Conservation (phyloP, 1,284 basidiomycete genomes). For the Paramarasmius palmivorus region DNA sequence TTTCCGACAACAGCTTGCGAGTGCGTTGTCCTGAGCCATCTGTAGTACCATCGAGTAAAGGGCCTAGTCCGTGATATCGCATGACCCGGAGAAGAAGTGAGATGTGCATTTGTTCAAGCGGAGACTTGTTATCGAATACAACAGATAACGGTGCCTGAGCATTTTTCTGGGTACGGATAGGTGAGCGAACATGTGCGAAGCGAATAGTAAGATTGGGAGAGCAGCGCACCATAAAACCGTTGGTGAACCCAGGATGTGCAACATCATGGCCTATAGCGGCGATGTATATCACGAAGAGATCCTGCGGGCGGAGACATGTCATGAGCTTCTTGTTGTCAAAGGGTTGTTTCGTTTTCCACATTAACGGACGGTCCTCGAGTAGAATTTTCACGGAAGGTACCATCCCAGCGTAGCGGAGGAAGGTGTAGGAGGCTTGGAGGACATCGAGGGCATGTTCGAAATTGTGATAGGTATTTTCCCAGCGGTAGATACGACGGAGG, state of each 20-base stretch:
- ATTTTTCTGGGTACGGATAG: constrained; percentile 68
- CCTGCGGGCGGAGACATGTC: constrained; percentile 59
- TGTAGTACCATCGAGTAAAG: constrained; percentile 56
- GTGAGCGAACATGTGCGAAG: constrained; percentile 14
- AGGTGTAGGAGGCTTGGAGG: constrained; percentile 87
- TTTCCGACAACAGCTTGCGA: constrained; percentile 73
- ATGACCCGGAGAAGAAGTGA: constrained; percentile 82
- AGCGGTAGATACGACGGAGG: constrained; percentile 83
- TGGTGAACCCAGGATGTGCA: constrained; percentile 91
- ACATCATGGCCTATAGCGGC: constrained; percentile 96
- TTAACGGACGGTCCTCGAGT: constrained; percentile 37
- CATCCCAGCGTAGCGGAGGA: constrained; percentile 74
- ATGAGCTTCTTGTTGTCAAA: constrained; percentile 45
- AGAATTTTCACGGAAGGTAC: constrained; percentile 75
- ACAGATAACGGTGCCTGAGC: constrained; percentile 85
- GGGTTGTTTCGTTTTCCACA: constrained; percentile 50
- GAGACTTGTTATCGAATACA: constrained; percentile 86
- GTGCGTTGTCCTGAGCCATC: constrained; percentile 41
- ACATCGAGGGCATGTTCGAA: constrained; percentile 95
- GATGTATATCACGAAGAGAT: constrained; percentile 82
- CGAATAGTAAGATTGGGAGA: constrained; percentile 1
- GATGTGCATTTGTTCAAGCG: constrained; percentile 92
- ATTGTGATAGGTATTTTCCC: constrained; percentile 93
- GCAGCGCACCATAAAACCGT: constrained; percentile 87
- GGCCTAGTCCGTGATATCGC: constrained; percentile 76